Conservation (phyloP, 2,329 filamentous ascomycete genomes). For the Trichoderma breve region DNA sequence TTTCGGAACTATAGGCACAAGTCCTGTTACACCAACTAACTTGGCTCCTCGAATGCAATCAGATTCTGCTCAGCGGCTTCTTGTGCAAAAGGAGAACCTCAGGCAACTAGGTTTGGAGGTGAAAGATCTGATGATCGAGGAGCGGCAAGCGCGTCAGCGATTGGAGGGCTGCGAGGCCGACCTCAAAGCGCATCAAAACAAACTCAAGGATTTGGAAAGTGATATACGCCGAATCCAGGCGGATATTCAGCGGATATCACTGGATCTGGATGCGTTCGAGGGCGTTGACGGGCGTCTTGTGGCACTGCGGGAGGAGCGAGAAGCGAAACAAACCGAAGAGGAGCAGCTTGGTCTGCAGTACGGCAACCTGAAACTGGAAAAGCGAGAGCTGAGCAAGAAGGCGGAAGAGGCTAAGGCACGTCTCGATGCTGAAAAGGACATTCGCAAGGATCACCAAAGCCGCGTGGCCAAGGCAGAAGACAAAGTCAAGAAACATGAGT, state of each 20-base stretch:
- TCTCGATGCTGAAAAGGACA: conserved; percentile 33
- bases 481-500: conserved; percentile 49
- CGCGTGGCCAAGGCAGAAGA: conserved; percentile 55
- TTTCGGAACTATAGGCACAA: conserved; percentile 42
- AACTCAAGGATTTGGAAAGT: conserved; percentile 46
- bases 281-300: conserved; percentile 67
- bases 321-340: conserved; percentile 49
- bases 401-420: conserved; percentile 41
- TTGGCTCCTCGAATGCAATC: conserved; percentile 73
- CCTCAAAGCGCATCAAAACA: conserved; percentile 43
- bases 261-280: conserved; percentile 64
- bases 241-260: conserved; percentile 48
- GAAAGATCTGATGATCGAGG: conserved; percentile 48
- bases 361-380: conserved; percentile 49
- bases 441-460: conserved; percentile 42
- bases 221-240: conserved; percentile 60
- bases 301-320: conserved; percentile 55
- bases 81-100: conserved; percentile 48
- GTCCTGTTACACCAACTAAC: conserved; percentile 45
- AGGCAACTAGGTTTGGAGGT: conserved; percentile 56
- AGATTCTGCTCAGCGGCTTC: conserved; percentile 67
- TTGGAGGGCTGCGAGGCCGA: conserved; percentile 48
- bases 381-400: conserved; percentile 46
- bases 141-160: conserved; percentile 46
- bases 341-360: conserved; percentile 55